Base-by-base conservation (phyloP, 2,329 filamentous ascomycete species). In the Hymenoscyphus repandus region DNA sequence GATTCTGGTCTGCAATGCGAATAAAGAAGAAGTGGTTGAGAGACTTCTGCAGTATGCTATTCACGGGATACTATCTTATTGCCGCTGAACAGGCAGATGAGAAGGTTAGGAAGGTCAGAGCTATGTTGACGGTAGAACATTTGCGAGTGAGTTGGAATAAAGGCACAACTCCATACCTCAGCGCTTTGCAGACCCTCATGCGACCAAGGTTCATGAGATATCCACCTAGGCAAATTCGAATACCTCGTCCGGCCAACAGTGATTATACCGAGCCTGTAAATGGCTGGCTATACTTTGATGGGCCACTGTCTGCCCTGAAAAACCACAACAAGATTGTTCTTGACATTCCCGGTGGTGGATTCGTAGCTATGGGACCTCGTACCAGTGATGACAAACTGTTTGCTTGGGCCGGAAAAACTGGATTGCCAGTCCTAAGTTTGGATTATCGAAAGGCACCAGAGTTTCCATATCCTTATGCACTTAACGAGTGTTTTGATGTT, bases 1-100 rank as follows among this genome's bases (percentile, higher is more conserved):
- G 93, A 1, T 99, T 96, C 69, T 99, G 93, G 93, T 96, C 90
- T 0, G 93, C 93, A 32, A 99, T 99, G 93, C 86, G 83, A 62
- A 91, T 99, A 57, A 81, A 80, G 50, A 76, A 76, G 43, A 90
- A 87, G 62, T 91, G 88, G 82, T 60, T 96, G 38, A 79, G 90
- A 36, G 91, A 97, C 66, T 66, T 96, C 12, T 81, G 87, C 9
- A 90, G 89, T 65, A 76, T 97, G 17, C 74, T 89, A 42, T 97
- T 96, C 69, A 88, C 88, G 0, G 66, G 86, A 10, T 99, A 96
- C 70, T 99, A 99, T 67, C 76, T 99, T 56, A 79, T 97, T 48
- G 90, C 91, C 12, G 90, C 93, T 0, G 92, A 97, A 69, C 86
- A 90, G 64, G 93, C 93, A 10, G 93, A 97, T 66, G 93, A 97